Percentiles rank a stretch among this genome's conserved stretches.
Evolutionary conservation across 2,329 filamentous ascomycete species (phyloP).

Genomic region (Diaporthe nobilis): DNA sequence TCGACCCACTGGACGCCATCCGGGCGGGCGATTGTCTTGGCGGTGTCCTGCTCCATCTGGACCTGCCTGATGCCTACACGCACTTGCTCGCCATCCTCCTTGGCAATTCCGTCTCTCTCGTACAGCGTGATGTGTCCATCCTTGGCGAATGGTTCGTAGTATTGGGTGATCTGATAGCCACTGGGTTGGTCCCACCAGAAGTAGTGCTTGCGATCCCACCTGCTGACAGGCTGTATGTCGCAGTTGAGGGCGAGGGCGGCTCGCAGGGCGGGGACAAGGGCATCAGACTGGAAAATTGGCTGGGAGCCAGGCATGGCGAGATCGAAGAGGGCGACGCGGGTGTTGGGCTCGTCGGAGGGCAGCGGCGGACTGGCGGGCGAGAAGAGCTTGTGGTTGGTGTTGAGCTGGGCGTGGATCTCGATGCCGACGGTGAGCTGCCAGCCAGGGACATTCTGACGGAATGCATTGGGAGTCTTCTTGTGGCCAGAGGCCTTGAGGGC

Average conservation of each 20-base stretch:
- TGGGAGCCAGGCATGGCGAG: conserved; percentile 90
- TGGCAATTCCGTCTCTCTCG: conserved; percentile 83
- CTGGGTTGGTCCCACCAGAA: conserved; percentile 99
- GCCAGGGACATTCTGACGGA: conserved; percentile 69
- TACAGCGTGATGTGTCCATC: conserved; percentile 81
- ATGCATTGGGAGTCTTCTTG: conserved; percentile 61
- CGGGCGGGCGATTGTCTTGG: conserved; percentile 88
- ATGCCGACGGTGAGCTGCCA: conserved; percentile 98
- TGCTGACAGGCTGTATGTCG: conserved; percentile 80
- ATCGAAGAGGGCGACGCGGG: conserved; percentile 91
- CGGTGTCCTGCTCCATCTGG: conserved; percentile 98
- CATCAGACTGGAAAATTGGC: conserved; percentile 86
- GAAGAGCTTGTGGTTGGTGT: conserved; percentile 91
- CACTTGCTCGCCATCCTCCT: conserved; percentile 79
- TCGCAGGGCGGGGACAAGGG: conserved; percentile 89
- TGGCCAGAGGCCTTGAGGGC: conserved; percentile 60
- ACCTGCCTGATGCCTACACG: conserved; percentile 90
- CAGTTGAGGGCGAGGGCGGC: conserved; percentile 90
- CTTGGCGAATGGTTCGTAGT: conserved; percentile 81
- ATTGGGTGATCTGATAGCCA: conserved; percentile 98
- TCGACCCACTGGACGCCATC: conserved; percentile 84
- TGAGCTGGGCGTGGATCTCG: conserved; percentile 96
- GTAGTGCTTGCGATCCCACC: conserved; percentile 97
- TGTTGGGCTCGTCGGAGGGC: conserved; percentile 80
- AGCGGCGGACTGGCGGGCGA: conserved; percentile 69